Evolutionary conservation across 495 filamentous ascomycete species (phyloP).

Genomic region (Parmelia sp.): DNA sequence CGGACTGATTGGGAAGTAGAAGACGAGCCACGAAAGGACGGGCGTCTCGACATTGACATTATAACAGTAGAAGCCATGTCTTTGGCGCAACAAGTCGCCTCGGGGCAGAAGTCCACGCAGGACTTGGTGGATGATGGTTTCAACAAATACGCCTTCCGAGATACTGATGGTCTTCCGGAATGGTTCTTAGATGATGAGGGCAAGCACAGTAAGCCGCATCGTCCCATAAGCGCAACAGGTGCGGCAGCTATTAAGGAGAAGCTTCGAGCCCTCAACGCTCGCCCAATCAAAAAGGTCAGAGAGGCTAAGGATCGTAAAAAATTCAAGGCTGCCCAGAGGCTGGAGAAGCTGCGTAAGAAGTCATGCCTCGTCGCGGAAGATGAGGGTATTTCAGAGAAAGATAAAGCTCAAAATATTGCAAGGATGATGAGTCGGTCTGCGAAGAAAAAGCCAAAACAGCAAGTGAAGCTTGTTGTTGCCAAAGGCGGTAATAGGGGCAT

Average conservation of each 20-base stretch:
- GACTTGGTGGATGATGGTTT: slow-evolving; percentile 86
- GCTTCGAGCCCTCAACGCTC: slow-evolving; percentile 83
- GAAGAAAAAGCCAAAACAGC: slow-evolving; percentile 78
- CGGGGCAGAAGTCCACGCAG: slow-evolving; percentile 67
- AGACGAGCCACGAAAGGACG: slow-evolving; percentile 60
- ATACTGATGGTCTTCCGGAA: slow-evolving; percentile 87
- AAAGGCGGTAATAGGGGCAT: slow-evolving; percentile 78
- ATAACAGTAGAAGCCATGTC: slow-evolving; percentile 99
- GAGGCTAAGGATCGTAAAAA: slow-evolving; percentile 96
- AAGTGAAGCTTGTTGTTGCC: slow-evolving; percentile 87
- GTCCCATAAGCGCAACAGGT: slow-evolving; percentile 82
- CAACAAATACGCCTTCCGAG: slow-evolving; percentile 86
- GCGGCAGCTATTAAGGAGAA: slow-evolving; percentile 95
- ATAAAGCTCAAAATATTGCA: slow-evolving; percentile 80
- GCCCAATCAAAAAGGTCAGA: slow-evolving; percentile 98
- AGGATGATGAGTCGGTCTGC: slow-evolving; percentile 73
- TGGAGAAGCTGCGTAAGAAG: slow-evolving; percentile 96
- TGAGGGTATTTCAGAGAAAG: slow-evolving; percentile 85
- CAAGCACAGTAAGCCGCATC: slow-evolving; percentile 73
- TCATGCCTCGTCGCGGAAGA: slow-evolving; percentile 78
- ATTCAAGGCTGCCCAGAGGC: slow-evolving; percentile 79
- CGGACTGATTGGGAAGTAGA: slow-evolving; percentile 55
- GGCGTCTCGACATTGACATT: slow-evolving; percentile 83
- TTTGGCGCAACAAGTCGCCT: slow-evolving; percentile 85
- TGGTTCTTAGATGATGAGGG: slow-evolving; percentile 96